These are phyloP conservation scores for Zygosaccharomyces bisporus DNA, from an alignment of 805 yeast genomes.

Conservation along the genomic window DNA sequence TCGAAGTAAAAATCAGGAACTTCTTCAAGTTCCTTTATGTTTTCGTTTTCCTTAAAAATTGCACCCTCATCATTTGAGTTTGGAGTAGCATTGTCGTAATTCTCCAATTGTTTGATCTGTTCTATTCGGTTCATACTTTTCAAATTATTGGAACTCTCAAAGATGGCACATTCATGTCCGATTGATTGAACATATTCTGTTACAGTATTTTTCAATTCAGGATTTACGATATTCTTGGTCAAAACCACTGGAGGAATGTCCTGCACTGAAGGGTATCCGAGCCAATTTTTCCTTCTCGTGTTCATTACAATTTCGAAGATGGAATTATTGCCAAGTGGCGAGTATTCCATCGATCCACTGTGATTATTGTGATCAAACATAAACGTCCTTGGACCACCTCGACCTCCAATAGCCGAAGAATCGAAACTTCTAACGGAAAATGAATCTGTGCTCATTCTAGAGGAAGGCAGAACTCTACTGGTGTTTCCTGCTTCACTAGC, in stretches of 20 bases:
- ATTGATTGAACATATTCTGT: constrained; percentile 44
- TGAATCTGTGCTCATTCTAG: constrained; percentile 28
- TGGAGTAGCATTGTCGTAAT: constrained; percentile 8
- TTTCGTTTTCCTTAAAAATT: constrained; percentile 23
- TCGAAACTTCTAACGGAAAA: constrained; percentile 33
- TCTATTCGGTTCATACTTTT: constrained; percentile 38
- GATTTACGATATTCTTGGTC: constrained; percentile 44
- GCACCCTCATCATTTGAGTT: constrained; percentile 4
- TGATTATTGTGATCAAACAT: constrained; percentile 24
- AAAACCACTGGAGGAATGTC: constrained; percentile 84
- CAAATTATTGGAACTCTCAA: constrained; percentile 41
- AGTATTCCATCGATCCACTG: constrained; percentile 34
- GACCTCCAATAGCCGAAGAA: constrained; percentile 26
- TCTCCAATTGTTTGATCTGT: constrained; percentile 39
- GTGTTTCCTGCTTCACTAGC: constrained; percentile 26
- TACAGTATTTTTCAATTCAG: constrained; percentile 43
- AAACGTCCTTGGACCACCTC: constrained; percentile 16
- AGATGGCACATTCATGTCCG: constrained; percentile 43
- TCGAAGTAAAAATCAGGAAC: constrained; percentile 70
- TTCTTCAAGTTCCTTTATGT: constrained; percentile 21
- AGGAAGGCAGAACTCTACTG: constrained; percentile 16
- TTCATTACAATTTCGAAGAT: constrained; percentile 64
- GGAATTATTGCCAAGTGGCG: constrained; percentile 49
- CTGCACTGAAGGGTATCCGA: constrained; percentile 64
- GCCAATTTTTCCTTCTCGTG: constrained; percentile 36